Evolutionary conservation across 2,329 filamentous ascomycete species (phyloP).

Genomic region (Calonectria honghensis): DNA sequence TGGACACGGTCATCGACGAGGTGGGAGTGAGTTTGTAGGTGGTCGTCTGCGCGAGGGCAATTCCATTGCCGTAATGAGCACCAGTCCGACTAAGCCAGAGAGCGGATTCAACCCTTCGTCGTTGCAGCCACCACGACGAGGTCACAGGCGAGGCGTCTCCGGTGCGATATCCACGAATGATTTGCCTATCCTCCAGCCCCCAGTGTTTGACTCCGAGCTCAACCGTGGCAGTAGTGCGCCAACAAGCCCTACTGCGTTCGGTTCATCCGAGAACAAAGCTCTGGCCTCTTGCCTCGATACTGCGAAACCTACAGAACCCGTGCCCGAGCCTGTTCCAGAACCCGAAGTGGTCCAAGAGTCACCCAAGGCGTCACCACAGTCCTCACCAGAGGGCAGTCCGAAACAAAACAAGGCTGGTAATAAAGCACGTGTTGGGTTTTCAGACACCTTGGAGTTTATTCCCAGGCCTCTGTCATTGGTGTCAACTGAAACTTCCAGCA

Average conservation of each 20-base stretch:
- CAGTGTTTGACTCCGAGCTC: constrained; percentile 68
- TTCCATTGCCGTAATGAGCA: constrained; percentile 77
- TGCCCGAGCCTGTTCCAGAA: constrained; percentile 20
- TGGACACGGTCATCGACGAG: constrained; percentile 85
- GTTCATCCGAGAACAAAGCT: constrained; percentile 45
- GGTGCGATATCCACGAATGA: constrained; percentile 90
- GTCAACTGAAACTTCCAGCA: constrained; percentile 89
- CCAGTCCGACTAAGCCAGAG: constrained; percentile 80
- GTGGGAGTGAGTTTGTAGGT: constrained; percentile 91
- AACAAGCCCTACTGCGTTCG: constrained; percentile 74
- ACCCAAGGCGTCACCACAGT: constrained; percentile 14
- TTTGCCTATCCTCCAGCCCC: constrained; percentile 80
- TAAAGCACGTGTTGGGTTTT: constrained; percentile 85
- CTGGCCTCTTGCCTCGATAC: constrained; percentile 49
- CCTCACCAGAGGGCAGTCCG: constrained; percentile 41
- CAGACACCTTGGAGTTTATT: constrained; percentile 88
- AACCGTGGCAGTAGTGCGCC: constrained; percentile 78
- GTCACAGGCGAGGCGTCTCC: constrained; percentile 83
- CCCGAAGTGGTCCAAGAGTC: constrained; percentile 30
- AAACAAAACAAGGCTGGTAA: constrained; percentile 61
- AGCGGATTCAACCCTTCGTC: constrained; percentile 74
- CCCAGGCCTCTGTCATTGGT: constrained; percentile 88
- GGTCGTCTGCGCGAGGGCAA: constrained; percentile 78
- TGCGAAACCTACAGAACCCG: constrained; percentile 31
- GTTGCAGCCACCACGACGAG: constrained; percentile 75